A percentile compares a stretch with the other conserved stretches of the same genome.
phyloP scores from a whole-genome alignment of 331 rosid genomes.

The Saraca asoca region DNA sequence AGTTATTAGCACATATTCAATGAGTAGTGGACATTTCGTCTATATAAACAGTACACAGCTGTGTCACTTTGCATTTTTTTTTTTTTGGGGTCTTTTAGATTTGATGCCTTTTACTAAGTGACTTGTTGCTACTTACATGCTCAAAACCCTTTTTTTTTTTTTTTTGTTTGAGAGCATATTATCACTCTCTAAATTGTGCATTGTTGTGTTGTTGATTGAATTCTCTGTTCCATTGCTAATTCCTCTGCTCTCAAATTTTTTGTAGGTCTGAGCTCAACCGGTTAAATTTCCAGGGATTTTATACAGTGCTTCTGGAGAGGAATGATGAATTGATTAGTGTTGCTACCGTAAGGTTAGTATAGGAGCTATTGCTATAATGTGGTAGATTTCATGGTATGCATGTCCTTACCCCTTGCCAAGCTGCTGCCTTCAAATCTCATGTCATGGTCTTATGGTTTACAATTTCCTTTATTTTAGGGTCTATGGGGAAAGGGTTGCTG shows the following conservation, averaged over 20 bases:
- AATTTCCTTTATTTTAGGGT: constrained; percentile 49
- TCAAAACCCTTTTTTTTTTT: too few relatives aligned
- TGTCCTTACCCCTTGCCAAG: not conserved
- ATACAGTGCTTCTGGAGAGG: constrained; percentile 68
- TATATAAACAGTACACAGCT: constrained; percentile 8
- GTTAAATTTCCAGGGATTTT: constrained; percentile 77
- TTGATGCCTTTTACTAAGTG: not conserved
- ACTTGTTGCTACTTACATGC: constrained; percentile 13
- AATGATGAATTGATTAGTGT: constrained; percentile 76
- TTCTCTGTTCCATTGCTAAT: constrained; percentile 29
- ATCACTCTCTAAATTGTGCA: constrained; percentile 18
- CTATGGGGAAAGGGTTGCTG: constrained; percentile 76
- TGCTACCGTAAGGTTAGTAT: constrained; percentile 73
- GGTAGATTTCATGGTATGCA: constrained; percentile 22
- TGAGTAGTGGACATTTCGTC: not conserved
- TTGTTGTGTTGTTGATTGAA: constrained; percentile 19
- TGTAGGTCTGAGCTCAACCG: constrained; percentile 80
- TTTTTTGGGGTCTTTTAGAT: not conserved
- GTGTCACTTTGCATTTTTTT: not conserved
- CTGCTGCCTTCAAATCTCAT: constrained; percentile 11
- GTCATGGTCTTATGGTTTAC: constrained; percentile 18
- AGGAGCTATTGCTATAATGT: constrained; percentile 19
- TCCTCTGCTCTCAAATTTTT: constrained; percentile 20
- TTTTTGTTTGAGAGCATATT: too few relatives aligned
- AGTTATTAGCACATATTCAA: too few relatives aligned